A percentile compares a stretch with the other conserved stretches of the same genome.
phyloP scores from a whole-genome alignment of 257 asterid genomes.

The Linaria vulgaris region DNA sequence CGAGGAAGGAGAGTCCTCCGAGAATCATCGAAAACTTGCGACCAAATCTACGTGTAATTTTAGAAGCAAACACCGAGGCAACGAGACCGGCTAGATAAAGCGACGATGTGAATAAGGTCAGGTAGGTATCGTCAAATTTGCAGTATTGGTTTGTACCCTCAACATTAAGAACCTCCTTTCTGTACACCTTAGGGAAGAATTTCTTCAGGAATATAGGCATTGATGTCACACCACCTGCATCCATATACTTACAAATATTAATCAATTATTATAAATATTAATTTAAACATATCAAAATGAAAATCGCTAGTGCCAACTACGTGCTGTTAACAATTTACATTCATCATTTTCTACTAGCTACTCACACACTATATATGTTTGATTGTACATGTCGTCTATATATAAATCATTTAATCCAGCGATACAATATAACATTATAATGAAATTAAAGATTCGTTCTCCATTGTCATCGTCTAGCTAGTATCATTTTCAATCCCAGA shows the following conservation, averaged over 20 bases:
- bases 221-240: slow-evolving; percentile 42
- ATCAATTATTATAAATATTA: no score
- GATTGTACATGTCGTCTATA: no score
- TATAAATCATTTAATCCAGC: no score
- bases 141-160: slow-evolving; percentile 31
- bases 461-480: no score
- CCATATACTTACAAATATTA: no score
- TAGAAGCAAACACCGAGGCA: slow-evolving; percentile 22
- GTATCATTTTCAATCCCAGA: neutral
- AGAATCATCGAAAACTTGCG: slow-evolving; percentile 27
- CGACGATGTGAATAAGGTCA: slow-evolving; percentile 37
- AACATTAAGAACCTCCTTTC: neutral
- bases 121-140: slow-evolving; percentile 12
- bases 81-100: slow-evolving; percentile 34
- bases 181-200: slow-evolving; percentile 32
- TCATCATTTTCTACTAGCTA: no score
- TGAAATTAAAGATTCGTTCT: no score
- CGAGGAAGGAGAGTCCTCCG: slow-evolving; percentile 30
- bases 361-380: no score
- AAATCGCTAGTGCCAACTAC: neutral
- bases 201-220: slow-evolving; percentile 33
- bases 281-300: neutral
- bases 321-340: no score
- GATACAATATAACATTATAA: neutral
- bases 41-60: slow-evolving; percentile 16